Base-by-base conservation (phyloP, 495 filamentous ascomycete genomes). In the Evansstolkia leycettana region DNA sequence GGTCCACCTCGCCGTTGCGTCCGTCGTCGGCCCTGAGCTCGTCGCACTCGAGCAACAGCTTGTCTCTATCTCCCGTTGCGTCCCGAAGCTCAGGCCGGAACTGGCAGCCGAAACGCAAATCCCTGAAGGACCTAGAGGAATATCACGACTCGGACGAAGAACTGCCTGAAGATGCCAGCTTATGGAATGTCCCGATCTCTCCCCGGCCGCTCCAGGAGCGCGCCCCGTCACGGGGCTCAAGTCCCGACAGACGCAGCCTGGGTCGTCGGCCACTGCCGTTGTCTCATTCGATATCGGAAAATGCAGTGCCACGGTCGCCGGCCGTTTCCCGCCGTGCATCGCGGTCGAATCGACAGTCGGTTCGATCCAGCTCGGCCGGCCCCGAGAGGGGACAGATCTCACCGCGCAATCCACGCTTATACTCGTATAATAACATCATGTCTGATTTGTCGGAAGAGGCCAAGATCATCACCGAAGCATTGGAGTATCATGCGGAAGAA, bases 131-230 rank as follows among this genome's bases (percentile, higher is more conserved):
- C 36, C 50, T 89, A 23, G 92, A 95, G 27, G 89, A 96, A 52
- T 94, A 80, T 42, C 72, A 88, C 53, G 84, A 93, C 38, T 78
- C 76, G 8, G 90, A 94, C 39, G 89, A 94, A 39, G 87, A 96
- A 35, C 73, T 98, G 15, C 90, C 90, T 4, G 85, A 92, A 36
- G 90, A 92, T 46, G 79, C 85, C 11, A 77, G 89, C 46, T 65
- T 98, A 14, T 86, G 85, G 67, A 96, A 96, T 47, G 83, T 98
- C 6, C 90, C 90, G 0, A 75, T 98, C n/a, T 94, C 87, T 7
- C 90, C 90, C 7, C 73, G 86, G 12, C 84, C 83, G 3, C 64
- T 69, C 0, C 64, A 66, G 31, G 80, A 85, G 43, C 71, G 84
- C 30, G 46, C 68, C 2, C 75, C 73, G 0, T 65, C 68, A 5